Conservation (phyloP, 2,329 filamentous ascomycete genomes). For the Fusarium nisikadoi region DNA sequence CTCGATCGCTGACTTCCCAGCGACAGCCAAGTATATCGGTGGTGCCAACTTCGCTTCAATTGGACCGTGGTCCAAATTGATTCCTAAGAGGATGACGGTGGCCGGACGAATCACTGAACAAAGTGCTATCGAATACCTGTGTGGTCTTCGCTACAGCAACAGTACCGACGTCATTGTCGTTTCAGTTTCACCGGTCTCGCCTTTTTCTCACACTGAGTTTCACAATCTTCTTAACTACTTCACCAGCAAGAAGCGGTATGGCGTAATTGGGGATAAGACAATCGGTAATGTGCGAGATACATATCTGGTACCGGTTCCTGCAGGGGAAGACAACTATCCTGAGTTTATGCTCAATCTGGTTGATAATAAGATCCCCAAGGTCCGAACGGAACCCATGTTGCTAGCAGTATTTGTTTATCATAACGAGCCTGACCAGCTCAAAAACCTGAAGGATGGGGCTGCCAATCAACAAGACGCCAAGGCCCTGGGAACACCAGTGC, state of each 20-base stretch:
- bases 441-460: constrained; percentile 41
- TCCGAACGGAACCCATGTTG: constrained; percentile 78
- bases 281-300: constrained; percentile 84
- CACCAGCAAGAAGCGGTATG: constrained; percentile 81
- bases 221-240: constrained; percentile 90
- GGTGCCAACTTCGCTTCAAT: constrained; percentile 78
- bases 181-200: constrained; percentile 72
- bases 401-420: constrained; percentile 88
- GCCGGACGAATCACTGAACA: constrained; percentile 84
- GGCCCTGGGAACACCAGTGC: constrained; percentile 48
- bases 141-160: constrained; percentile 82
- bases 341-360: constrained; percentile 91
- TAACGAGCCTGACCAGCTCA: constrained; percentile 60
- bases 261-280: constrained; percentile 83
- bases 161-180: constrained; percentile 88
- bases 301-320: constrained; percentile 87
- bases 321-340: constrained; percentile 76
- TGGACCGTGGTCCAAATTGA: constrained; percentile 77
- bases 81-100: constrained; percentile 76
- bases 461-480: constrained; percentile 22
- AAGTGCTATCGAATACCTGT: constrained; percentile 90
- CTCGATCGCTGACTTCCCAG: constrained; percentile 78
- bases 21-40: constrained; percentile 83
- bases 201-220: constrained; percentile 71
- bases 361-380: constrained; percentile 80